Conservation (phyloP, 2,329 filamentous ascomycete genomes). For the Curvularia lunata region DNA sequence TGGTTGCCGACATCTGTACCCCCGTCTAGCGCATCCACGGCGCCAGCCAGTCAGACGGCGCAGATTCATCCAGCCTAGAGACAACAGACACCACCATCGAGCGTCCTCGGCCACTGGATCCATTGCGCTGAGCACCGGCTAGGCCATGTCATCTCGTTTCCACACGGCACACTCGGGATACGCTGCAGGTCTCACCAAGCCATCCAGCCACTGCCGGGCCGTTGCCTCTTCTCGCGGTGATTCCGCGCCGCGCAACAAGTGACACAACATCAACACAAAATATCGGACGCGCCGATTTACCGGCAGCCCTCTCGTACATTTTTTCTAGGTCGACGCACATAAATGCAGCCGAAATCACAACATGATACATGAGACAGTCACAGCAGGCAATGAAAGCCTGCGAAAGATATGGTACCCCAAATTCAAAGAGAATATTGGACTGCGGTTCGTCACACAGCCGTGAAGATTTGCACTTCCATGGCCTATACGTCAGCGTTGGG, state of each 20-base stretch:
- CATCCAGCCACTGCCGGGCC: constrained; percentile 32
- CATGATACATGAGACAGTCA: too few relatives aligned
- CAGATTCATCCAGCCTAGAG: constrained; percentile 14
- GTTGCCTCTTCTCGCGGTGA: constrained; percentile 30
- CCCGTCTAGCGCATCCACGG: constrained; percentile 28
- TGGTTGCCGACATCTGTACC: constrained; percentile 35
- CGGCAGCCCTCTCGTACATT: too few relatives aligned
- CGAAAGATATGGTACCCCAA: too few relatives aligned
- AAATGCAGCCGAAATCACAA: too few relatives aligned
- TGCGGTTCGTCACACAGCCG: too few relatives aligned
- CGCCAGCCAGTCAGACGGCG: constrained; percentile 32
- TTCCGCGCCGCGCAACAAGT: constrained; percentile 24
- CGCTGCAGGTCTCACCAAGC: constrained; percentile 14
- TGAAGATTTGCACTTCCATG: too few relatives aligned
- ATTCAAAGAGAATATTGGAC: too few relatives aligned
- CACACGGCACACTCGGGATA: constrained; percentile 12
- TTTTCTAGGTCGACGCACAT: too few relatives aligned
- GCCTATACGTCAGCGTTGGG: too few relatives aligned
- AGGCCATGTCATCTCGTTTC: constrained; percentile 42
- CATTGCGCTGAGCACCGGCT: constrained; percentile 11
- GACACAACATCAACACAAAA: too few relatives aligned
- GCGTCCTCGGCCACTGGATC: constrained; percentile 30
- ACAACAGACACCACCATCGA: constrained; percentile 24
- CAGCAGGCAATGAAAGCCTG: too few relatives aligned
- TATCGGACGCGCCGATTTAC: too few relatives aligned